Percentiles rank a stretch among this genome's conserved stretches.
Conservation (phyloP, 345 rosid genomes). For the Populus tremula region DNA sequence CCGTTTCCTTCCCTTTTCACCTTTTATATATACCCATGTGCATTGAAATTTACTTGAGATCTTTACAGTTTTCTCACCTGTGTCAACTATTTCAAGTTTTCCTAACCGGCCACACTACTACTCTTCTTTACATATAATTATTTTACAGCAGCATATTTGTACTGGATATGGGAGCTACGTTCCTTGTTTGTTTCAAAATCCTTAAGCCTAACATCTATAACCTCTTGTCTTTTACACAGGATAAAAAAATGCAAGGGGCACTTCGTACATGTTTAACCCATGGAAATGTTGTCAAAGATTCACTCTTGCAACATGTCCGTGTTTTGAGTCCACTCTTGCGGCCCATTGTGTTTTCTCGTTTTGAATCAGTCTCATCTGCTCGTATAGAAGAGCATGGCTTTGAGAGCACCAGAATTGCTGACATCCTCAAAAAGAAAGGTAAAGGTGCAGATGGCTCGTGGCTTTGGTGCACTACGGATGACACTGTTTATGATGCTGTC, state of each 20-base stretch:
- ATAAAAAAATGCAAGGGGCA: slow-evolving; percentile 61
- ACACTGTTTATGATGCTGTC: slow-evolving; percentile 86
- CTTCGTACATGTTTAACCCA: slow-evolving; percentile 40
- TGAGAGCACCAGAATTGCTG: slow-evolving; percentile 83
- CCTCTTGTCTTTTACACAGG: neutral
- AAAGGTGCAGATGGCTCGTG: slow-evolving; percentile 95
- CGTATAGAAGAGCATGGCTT: slow-evolving; percentile 90
- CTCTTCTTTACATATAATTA: too few species aligned
- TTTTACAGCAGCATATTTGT: too few species aligned
- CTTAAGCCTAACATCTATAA: neutral
- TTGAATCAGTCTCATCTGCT: slow-evolving; percentile 55
- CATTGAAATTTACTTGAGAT: too few species aligned
- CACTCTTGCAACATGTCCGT: slow-evolving; percentile 55
- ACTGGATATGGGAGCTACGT: too few species aligned
- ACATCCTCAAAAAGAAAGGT: slow-evolving; percentile 74
- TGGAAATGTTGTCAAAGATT: slow-evolving; percentile 54
- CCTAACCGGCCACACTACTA: too few species aligned
- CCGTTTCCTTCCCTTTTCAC: too few species aligned
- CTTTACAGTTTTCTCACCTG: too few species aligned
- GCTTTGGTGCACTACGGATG: slow-evolving; percentile 98
- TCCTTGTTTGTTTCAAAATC: too few species aligned
- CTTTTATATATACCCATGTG: too few species aligned
- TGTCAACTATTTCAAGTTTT: too few species aligned
- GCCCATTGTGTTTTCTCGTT: slow-evolving; percentile 49
- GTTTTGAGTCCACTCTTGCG: slow-evolving; percentile 52